Conservation (phyloP, 2,329 filamentous ascomycete species). For the Colletotrichum siamense region DNA sequence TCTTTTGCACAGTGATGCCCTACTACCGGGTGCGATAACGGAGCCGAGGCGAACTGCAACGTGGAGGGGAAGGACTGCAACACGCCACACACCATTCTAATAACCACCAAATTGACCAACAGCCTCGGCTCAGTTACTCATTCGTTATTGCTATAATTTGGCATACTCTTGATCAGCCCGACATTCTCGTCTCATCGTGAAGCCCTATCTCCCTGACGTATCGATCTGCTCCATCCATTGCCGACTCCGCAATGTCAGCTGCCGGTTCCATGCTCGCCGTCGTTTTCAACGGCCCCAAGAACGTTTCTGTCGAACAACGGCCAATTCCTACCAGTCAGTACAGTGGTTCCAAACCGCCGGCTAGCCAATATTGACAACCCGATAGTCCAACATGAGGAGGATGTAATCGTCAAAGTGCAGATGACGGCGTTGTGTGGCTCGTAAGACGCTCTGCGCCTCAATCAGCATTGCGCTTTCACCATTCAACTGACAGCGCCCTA, state of each 20-base stretch:
- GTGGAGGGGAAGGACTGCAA: neutral
- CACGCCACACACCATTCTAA: neutral
- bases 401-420: conserved; percentile 83
- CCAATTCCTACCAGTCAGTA: conserved; percentile 72
- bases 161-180: neutral
- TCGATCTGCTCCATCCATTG: neutral
- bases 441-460: conserved; percentile 51
- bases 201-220: neutral
- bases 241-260: conserved; percentile 10
- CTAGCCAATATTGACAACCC: neutral
- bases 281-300: conserved; percentile 80
- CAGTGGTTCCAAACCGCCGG: neutral
- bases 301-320: conserved; percentile 78
- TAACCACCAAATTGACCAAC: neutral
- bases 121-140: neutral
- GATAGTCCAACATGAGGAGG: conserved; percentile 69
- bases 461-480: neutral
- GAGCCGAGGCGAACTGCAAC: neutral
- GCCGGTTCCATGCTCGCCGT: conserved; percentile 80
- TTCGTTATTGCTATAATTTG: neutral
- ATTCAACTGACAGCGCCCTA: conserved; percentile 36
- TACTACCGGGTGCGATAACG: neutral
- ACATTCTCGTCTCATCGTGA: neutral
- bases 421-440: conserved; percentile 89
- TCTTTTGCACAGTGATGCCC: neutral